Base-by-base conservation (phyloP, 805 yeast species). In the Aciculoconidium aculeatum region DNA sequence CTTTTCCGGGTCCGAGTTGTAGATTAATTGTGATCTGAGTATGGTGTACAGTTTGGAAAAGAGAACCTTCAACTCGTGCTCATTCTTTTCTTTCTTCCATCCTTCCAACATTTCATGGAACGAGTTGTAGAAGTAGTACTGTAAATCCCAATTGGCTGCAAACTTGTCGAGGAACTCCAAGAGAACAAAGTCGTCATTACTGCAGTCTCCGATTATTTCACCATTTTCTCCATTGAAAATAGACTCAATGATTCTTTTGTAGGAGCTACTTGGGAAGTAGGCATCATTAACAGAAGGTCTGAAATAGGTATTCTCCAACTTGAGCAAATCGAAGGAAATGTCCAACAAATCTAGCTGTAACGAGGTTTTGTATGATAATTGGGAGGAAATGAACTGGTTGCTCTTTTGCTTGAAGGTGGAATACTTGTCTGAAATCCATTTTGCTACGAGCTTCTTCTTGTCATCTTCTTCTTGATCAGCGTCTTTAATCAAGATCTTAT, bases 61-160 rank as follows among this genome's bases (percentile, higher is more conserved):
- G 6, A 65, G 40, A 4, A 15, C 17, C 16, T 32, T 21, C 24
- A 42, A 37, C 23, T 46, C 38, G 2, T 39, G 31, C 12, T 42
- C 35, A 6, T 29, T 34, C 17, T 46, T 44, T 3, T 27, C 21
- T 6, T 29, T 31, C 19, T 52, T 46, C 34, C 49, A 41, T 8
- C 51, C 55, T 11, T 37, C 30, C 10, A 41, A 37, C 2, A 45
- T 33, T 4, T 50, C 47, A 20, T 35, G 41, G 13, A 76, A 50
- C 41, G 70, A 77, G 21, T 66, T 59, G 47, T 80, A 75, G 41
- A 84, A 79, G 47, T 78, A 82, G 48, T 65, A 85, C 42, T 87
- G 84, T 34, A 90, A 55, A 51, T 90, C 98, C 64, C 83, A 83
- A 51, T 70, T 73, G 41, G 66, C 65, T 17, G 47, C 45, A 45